A percentile compares a stretch with the other conserved stretches of the same genome.
Conservation (phyloP, 257 asterid genomes). For the Nicotiana tomentosiformis region DNA sequence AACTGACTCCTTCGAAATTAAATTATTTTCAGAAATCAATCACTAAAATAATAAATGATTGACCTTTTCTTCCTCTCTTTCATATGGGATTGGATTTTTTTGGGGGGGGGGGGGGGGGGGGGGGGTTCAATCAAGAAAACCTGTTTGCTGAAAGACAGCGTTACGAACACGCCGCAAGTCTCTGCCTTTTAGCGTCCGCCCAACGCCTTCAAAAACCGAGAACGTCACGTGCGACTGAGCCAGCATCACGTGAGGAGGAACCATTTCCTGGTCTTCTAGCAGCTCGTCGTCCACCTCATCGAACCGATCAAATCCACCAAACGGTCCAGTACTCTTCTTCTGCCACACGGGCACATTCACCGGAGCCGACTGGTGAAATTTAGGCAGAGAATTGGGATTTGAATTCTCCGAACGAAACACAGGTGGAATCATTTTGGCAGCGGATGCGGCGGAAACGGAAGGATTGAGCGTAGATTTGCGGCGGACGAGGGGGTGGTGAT, state of each 20-base stretch:
- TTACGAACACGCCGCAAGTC: constrained; percentile 75
- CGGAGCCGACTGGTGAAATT: constrained; percentile 75
- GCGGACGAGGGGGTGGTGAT: constrained; percentile 36
- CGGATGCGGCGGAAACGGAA: constrained; percentile 26
- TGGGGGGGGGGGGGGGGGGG: too few relatives aligned
- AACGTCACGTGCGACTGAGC: constrained; percentile 81
- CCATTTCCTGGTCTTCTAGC: constrained; percentile 46
- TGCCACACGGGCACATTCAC: constrained; percentile 77
- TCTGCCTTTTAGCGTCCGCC: constrained; percentile 85
- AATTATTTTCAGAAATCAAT: neutral
- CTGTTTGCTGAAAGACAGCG: constrained; percentile 87
- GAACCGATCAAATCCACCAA: constrained; percentile 19
- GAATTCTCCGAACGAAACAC: constrained; percentile 34
- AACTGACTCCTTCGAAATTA: neutral
- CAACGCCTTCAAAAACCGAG: constrained; percentile 90
- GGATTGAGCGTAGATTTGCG: constrained; percentile 47
- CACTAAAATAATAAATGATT: neutral
- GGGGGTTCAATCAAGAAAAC: constrained; percentile 61
- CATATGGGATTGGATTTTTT: neutral
- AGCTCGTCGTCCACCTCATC: constrained; percentile 39
- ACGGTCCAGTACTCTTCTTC: constrained; percentile 10
- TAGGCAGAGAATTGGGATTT: constrained; percentile 12
- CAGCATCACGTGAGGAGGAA: constrained; percentile 94
- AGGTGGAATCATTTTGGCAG: constrained; percentile 23
- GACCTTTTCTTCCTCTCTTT: neutral